Conservation (phyloP, 169 alveolate genomes). For the Plasmodium yoelii region DNA sequence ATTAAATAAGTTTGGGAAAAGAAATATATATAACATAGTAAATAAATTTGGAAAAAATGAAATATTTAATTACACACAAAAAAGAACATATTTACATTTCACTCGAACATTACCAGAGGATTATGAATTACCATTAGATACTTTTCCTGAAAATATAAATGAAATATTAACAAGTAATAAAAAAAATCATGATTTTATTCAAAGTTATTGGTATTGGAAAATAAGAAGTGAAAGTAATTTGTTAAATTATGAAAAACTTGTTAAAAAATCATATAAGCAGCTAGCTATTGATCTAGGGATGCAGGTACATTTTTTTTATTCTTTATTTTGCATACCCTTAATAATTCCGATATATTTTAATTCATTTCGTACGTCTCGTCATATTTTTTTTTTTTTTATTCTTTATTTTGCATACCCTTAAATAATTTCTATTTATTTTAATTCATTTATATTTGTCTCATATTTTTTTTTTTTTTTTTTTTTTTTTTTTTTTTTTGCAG, state of each 20-base stretch:
- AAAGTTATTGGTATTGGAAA: constrained; percentile 91
- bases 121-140: constrained; percentile 89
- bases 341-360: background rate
- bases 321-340: too few species aligned
- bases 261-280: constrained; percentile 89
- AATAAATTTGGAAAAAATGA: background rate
- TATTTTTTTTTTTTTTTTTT: background rate
- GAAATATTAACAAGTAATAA: constrained; percentile 87
- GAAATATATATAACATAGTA: background rate
- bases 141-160: constrained; percentile 90
- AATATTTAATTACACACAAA: constrained; percentile 11
- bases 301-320: constrained; percentile 53
- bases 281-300: constrained; percentile 91
- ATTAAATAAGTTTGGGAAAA: background rate
- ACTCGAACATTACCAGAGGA: constrained; percentile 88
- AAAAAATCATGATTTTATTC: constrained; percentile 86
- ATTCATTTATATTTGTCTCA: background rate
- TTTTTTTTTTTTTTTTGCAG: constrained; percentile 15
- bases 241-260: constrained; percentile 85
- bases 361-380: too few species aligned
- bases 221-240: constrained; percentile 88
- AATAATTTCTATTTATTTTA: background rate
- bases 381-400: too few species aligned
- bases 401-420: too few species aligned
- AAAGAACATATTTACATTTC: constrained; percentile 86